Base-by-base conservation (phyloP, 164 flowering plant species). In the Magnolia changhungtana region DNA sequence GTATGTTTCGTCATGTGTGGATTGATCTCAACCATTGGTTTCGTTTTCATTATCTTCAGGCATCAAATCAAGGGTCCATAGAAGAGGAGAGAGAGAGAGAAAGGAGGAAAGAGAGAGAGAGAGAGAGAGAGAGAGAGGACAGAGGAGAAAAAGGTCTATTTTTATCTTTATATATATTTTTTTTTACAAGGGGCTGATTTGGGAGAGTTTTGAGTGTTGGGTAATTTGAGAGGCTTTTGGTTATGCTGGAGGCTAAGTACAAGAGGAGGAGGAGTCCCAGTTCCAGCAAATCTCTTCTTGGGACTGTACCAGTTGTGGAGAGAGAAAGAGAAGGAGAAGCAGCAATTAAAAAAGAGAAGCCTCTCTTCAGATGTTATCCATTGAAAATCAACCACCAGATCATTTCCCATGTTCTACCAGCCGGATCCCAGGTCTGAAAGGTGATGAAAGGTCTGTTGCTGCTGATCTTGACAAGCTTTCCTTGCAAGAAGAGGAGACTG, bases 281-380 rank as follows among this genome's bases (percentile, higher is more conserved):
- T 68, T 68, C 71, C 71, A 68, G 71, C 71, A 18, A 68, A 68
- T 37, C 71, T 68, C 50, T 68, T 29, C n/a, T 68, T 37, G 71
- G 71, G 71, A 68, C 71, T 80, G 90, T 84, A 86, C 7, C 49
- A 29, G 50, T 4, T 18, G 71, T 8, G 31, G 72, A 71, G 50
- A 55, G 45, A 49, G 29, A 69, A 27, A 31, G 50, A 64, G 67
- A 8, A 85, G 82, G 89, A 88, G 88, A 84, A 19, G 67, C 67
- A 64, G 18, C 8, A 64, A 84, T 85, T 85, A 87, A 68, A 68
- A 68, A 84, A 77, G 88, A 80, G 90, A 83, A 86, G 90, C 71
- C 79, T 79, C 66, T 73, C 88, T 78, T 86, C 98, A 90, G 98
- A 93, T 94, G 96, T 90, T 92, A 87, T 90, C 96, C 93, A 65